These are phyloP conservation scores for Aspergillus asperescens DNA, from an alignment of 495 filamentous ascomycete species.

Conservation along the genomic window DNA sequence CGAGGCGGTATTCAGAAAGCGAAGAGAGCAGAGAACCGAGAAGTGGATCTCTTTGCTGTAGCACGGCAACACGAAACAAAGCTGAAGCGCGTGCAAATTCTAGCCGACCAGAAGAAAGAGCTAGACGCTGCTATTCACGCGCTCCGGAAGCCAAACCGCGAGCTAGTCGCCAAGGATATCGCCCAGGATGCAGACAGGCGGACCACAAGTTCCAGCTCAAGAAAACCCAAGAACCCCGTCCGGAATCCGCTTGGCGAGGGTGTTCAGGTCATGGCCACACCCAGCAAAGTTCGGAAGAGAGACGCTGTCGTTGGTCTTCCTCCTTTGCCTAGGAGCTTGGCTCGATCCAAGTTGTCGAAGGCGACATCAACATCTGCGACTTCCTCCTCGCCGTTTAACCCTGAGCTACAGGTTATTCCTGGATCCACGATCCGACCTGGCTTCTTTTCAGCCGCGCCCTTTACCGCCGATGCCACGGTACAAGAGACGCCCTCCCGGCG, in stretches of 20 bases:
- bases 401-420: slow-evolving; percentile 21
- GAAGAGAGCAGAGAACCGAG: slow-evolving; percentile 58
- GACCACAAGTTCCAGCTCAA: slow-evolving; percentile 38
- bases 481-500: slow-evolving; percentile 53
- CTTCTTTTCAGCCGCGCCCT: slow-evolving; percentile 11
- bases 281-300: slow-evolving; percentile 48
- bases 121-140: slow-evolving; percentile 76
- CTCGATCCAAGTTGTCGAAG: slow-evolving; percentile 11
- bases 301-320: slow-evolving; percentile 31
- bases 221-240: slow-evolving; percentile 61
- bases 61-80: slow-evolving; percentile 58
- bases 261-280: slow-evolving; percentile 74
- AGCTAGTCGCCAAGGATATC: slow-evolving; percentile 66
- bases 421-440: slow-evolving; percentile 18
- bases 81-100: slow-evolving; percentile 63
- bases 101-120: slow-evolving; percentile 64
- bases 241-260: slow-evolving; percentile 53
- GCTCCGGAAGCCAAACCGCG: slow-evolving; percentile 81
- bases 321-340: slow-evolving; percentile 27
- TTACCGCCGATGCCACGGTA: slow-evolving; percentile 25
- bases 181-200: slow-evolving; percentile 62
- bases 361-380: background rate
- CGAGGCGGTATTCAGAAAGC: slow-evolving; percentile 54
- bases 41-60: slow-evolving; percentile 59
- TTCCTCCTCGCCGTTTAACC: slow-evolving; percentile 15